These are phyloP conservation scores for Eutrema japonicum DNA, from an alignment of 345 rosid species.

Conservation along the genomic window DNA sequence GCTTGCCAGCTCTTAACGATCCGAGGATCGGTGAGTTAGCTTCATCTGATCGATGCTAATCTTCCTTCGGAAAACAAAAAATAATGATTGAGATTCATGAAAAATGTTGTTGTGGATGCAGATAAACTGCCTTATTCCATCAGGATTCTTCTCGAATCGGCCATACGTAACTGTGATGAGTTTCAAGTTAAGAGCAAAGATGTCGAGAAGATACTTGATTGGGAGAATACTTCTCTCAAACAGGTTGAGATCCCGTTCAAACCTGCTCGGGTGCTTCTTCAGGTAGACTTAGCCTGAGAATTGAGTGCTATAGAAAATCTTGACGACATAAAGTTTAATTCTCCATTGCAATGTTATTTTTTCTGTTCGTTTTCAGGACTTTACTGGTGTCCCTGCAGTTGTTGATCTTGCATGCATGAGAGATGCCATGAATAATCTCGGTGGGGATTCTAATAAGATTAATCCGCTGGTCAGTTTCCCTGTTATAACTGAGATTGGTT, in stretches of 20 bases:
- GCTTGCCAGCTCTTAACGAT: constrained; percentile 92
- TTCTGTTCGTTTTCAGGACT: constrained; percentile 62
- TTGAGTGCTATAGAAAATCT: background rate
- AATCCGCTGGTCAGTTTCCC: constrained; percentile 31
- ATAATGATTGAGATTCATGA: constrained; percentile 1
- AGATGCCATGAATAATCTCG: constrained; percentile 94
- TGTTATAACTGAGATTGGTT: background rate
- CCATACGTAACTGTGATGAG: constrained; percentile 94
- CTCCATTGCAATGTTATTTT: constrained; percentile 47
- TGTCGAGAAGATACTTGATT: constrained; percentile 93
- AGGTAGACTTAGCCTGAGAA: constrained; percentile 50
- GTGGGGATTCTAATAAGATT: constrained; percentile 87
- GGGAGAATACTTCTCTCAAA: constrained; percentile 88
- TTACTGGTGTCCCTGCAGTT: constrained; percentile 99
- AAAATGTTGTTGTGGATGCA: constrained; percentile 38
- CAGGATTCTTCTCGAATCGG: constrained; percentile 93
- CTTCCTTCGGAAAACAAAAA: background rate
- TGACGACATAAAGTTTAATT: constrained; percentile 41
- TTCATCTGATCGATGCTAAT: constrained; percentile 4
- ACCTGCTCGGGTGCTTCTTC: constrained; percentile 96
- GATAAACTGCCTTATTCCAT: constrained; percentile 93
- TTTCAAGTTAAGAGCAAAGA: constrained; percentile 92
- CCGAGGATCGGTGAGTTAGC: constrained; percentile 80
- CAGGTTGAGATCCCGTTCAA: constrained; percentile 99
- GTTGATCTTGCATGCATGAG: constrained; percentile 99